Evolutionary conservation across 1,284 basidiomycete species (phyloP), one percentile per base, ranked within the genome.

Genomic region (Cryptococcus hybrid): DNA sequence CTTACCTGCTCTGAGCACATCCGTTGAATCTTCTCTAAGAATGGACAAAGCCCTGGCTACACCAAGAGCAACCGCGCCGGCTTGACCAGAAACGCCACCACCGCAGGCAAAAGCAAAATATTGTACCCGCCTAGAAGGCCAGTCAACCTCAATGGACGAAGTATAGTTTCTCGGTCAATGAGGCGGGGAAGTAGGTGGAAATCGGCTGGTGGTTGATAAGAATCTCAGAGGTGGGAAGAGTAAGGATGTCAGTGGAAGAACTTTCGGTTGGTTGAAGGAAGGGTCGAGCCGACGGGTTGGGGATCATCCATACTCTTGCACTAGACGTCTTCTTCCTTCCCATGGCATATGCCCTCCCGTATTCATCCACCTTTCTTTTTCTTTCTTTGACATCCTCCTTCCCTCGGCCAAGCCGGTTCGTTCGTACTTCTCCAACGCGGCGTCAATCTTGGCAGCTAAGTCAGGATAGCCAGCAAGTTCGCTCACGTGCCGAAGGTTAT

Each of bases 241-340:
- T 52, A 45, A 7, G 30, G 46, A 57, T 11, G 30, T n/a, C 62
- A 7, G 35, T 38, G 7, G 38, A 18, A 5, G 51, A 54, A 73
- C 66, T 9, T 38, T 47, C 39, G 35, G 18, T 11, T 5, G 54
- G 43, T 24, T 66, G 60, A 30, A 67, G 43, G 37, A 54, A 54
- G 7, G 34, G 36, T 13, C n/a, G 30, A 12, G 73, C 65, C 18
- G 71, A 64, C 57, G 84, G 82, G 11, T 85, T 82, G n/a, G 88
- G 87, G 54, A 97, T 88, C 79, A 97, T 87, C 94, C 95, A 99
- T 2, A 94, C 92, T 49, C 92, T 84, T 24, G 92, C 91, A 1
- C 86, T 81, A 67, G 88, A 89, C 57, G 89, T 90, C 79, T 96
- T 96, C 67, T 92, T 84, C 77, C 85, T 84, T 34, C 93, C 92